Evolutionary conservation across 805 yeast species (phyloP).

Genomic region (Millerozyma acaciae): DNA sequence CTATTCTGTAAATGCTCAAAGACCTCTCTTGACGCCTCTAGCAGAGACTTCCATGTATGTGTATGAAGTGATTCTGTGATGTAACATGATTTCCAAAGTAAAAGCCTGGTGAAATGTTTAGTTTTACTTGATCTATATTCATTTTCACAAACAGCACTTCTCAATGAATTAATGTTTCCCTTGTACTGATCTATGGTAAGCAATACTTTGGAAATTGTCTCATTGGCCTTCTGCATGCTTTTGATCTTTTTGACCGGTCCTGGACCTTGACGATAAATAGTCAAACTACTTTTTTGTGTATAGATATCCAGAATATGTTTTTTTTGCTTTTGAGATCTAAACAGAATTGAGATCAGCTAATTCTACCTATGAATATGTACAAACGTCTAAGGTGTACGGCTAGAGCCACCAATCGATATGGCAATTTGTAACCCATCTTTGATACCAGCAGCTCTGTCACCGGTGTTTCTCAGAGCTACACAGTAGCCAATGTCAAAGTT

Average conservation of each 20-base stretch:
- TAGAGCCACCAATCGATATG: constrained; percentile 38
- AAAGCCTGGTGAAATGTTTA: constrained; percentile 24
- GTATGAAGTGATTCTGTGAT: constrained; percentile 35
- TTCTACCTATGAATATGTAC: not conserved
- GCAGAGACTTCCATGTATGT: constrained; percentile 27
- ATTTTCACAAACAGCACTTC: constrained; percentile 23
- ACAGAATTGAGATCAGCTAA: no score
- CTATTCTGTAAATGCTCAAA: constrained; percentile 29
- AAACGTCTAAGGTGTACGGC: constrained; percentile 7
- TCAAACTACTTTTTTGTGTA: no score
- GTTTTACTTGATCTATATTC: constrained; percentile 22
- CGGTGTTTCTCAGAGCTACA: constrained; percentile 21
- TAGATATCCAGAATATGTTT: no score
- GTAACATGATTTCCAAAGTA: constrained; percentile 36
- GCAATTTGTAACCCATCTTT: constrained; percentile 38
- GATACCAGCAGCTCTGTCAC: constrained; percentile 20
- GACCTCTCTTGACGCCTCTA: constrained; percentile 28
- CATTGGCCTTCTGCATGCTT: constrained; percentile 30
- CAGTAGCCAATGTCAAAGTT: constrained; percentile 40
- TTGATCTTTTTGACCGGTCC: no score
- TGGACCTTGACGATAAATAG: no score
- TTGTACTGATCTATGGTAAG: constrained; percentile 35
- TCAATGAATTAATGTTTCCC: constrained; percentile 23
- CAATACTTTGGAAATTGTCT: constrained; percentile 31
- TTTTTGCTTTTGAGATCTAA: no score